Evolutionary conservation across 164 flowering plant genomes (phyloP).

Genomic region (Hamamelis virginiana): DNA sequence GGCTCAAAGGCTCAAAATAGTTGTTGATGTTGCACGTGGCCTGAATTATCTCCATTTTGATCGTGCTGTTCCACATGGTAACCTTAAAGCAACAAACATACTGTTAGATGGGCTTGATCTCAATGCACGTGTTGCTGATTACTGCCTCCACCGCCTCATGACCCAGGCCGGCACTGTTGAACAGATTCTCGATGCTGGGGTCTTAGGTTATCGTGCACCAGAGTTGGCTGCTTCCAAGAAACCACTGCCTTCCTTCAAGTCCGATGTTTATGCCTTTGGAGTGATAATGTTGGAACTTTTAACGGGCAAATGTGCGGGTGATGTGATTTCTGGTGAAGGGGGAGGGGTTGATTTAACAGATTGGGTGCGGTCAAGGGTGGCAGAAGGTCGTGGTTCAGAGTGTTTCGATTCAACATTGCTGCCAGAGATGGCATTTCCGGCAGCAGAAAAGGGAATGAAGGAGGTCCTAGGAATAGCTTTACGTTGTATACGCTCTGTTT

Average conservation of each 20-base stretch:
- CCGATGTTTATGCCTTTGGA: conserved; percentile 95
- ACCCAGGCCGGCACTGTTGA: conserved; percentile 89
- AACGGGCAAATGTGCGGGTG: conserved; percentile 91
- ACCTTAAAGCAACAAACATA: conserved; percentile 89
- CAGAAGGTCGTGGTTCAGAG: conserved; percentile 74
- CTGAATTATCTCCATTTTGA: conserved; percentile 98
- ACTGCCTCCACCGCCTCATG: conserved; percentile 97
- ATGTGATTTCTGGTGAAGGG: conserved; percentile 75
- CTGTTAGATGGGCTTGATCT: conserved; percentile 86
- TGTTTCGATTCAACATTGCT: conserved; percentile 61
- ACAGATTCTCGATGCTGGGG: conserved; percentile 91
- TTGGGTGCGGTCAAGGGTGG: conserved; percentile 75
- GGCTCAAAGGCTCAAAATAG: conserved; percentile 87
- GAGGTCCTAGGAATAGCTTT: conserved; percentile 83
- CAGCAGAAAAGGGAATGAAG: conserved; percentile 67
- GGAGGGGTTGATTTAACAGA: conserved; percentile 82
- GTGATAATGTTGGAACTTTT: conserved; percentile 80
- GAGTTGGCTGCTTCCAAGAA: conserved; percentile 83
- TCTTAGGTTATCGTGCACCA: conserved; percentile 90
- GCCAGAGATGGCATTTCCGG: conserved; percentile 51
- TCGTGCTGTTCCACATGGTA: conserved; percentile 92
- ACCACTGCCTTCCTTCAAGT: conserved; percentile 91
- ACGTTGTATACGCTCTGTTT: conserved; percentile 72
- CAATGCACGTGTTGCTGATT: conserved; percentile 89
- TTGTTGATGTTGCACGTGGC: conserved; percentile 95